These are phyloP conservation scores for Sugiyamaella sp. DNA, from an alignment of 1,139 yeast species.

Conservation along the genomic window DNA sequence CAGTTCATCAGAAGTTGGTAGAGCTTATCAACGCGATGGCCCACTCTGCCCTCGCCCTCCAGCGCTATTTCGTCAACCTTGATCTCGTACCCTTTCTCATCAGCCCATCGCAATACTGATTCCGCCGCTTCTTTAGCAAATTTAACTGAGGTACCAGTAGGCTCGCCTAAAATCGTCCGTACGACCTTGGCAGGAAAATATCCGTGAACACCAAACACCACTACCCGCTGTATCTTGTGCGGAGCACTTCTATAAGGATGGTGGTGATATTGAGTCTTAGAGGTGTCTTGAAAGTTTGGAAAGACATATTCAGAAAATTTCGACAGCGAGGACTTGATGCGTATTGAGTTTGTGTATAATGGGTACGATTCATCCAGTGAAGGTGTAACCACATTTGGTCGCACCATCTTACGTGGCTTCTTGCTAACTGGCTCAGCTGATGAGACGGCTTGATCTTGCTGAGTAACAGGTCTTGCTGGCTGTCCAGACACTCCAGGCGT, in stretches of 20 bases:
- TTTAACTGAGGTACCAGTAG: slow-evolving; percentile 87
- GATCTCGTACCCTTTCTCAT: slow-evolving; percentile 55
- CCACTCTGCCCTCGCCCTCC: slow-evolving; percentile 89
- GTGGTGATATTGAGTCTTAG: slow-evolving; percentile 27
- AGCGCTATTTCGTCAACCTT: slow-evolving; percentile 87
- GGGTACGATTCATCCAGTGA: slow-evolving; percentile 36
- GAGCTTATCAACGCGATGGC: slow-evolving; percentile 81
- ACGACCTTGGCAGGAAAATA: slow-evolving; percentile 88
- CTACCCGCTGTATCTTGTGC: slow-evolving; percentile 48
- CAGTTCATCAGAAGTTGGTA: slow-evolving; percentile 72
- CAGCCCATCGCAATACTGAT: slow-evolving; percentile 73
- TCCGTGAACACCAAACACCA: slow-evolving; percentile 93
- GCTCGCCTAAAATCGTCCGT: slow-evolving; percentile 85
- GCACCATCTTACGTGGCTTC: slow-evolving; percentile 20
- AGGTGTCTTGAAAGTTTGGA: slow-evolving; percentile 26
- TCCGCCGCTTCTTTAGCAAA: slow-evolving; percentile 87
- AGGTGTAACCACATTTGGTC: slow-evolving; percentile 41
- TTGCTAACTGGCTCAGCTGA: slow-evolving; percentile 20
- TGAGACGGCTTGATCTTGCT: not conserved
- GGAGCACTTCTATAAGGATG: slow-evolving; percentile 32
- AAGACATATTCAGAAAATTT: slow-evolving; percentile 32
- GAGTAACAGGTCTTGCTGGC: not conserved
- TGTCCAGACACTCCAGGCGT: slow-evolving; percentile 1
- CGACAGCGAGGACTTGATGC: slow-evolving; percentile 31
- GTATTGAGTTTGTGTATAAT: slow-evolving; percentile 30